Base-by-base conservation (phyloP, 805 yeast species). In the Schizosaccharomyces octosporus region DNA sequence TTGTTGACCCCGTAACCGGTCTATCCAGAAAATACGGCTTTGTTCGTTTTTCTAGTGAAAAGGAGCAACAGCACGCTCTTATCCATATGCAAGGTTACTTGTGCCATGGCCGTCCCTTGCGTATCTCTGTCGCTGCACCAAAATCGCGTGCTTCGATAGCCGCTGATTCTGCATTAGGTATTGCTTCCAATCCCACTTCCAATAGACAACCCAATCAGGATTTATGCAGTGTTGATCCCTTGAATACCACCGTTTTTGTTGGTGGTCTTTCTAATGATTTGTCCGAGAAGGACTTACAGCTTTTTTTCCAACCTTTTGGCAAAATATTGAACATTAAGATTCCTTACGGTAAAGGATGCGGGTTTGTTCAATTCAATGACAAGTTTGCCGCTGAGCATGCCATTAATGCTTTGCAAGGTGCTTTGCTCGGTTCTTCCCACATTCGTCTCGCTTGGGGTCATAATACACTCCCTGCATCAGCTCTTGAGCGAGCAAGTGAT, bases 401-500 rank as follows among this genome's bases (percentile, higher is more conserved):
- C 11, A 85, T 88, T 64, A 76, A 80, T 45, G 84, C 82, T 65
- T 84, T 88, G 94, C 95, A 88, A 72, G 95, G 95, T 11, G 86
- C 81, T 69, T 87, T 87, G 45, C 83, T 88, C 66, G 90, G 89
- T 61, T 87, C 86, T 63, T 83, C 86, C 62, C 78, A 90, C 64
- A 82, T 88, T 59, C 76, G 95, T 66, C 77, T 88, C 62, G 83
- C 90, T 61, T 88, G 96, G 96, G 96, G 96, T 36, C 78, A 87
- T 66, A 79, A 85, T n/a, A 51, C 57, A 17, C 36, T 51, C 19
- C 57, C 57, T 19, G 57, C 27, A 3, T 51, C 57, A 3, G 57
- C 57, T 17, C 11, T 51, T 3, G 21, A 21, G 31, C 21, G 27
- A 11, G 13, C 51, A 2, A n/a, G 17, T 13, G 41, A 36, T 36